Conservation (phyloP, 1,139 yeast species). For the Suhomyces wounanorum region DNA sequence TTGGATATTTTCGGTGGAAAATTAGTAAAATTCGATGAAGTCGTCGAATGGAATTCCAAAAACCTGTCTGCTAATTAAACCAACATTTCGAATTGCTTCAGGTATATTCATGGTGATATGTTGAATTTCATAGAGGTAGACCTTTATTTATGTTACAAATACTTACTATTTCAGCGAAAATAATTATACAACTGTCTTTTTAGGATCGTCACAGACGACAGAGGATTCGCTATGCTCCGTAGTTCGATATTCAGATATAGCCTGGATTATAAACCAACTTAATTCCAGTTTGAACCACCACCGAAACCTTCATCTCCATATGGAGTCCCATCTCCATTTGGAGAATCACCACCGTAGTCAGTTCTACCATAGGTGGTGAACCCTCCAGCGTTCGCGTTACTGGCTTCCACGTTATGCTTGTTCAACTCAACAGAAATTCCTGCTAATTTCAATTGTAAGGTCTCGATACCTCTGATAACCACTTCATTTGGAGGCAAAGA, state of each 20-base stretch:
- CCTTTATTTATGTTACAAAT: conserved; percentile 4
- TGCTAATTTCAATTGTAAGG: conserved; percentile 87
- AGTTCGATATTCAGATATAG: neutral
- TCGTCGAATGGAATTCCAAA: conserved; percentile 66
- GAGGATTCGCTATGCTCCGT: neutral
- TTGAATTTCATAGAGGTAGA: neutral
- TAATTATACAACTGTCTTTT: conserved; percentile 5
- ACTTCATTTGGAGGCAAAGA: conserved; percentile 87
- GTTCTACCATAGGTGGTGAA: conserved; percentile 55
- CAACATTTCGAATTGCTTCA: too few relatives aligned
- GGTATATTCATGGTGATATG: neutral
- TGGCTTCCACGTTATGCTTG: conserved; percentile 55
- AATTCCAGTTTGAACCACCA: conserved; percentile 21
- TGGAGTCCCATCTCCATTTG: conserved; percentile 42
- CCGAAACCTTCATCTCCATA: conserved; percentile 52
- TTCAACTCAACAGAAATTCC: conserved; percentile 82
- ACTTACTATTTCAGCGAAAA: neutral
- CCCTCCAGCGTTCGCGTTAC: conserved; percentile 45
- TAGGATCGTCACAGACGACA: conserved; percentile 2
- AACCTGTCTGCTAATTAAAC: neutral
- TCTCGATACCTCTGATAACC: conserved; percentile 77
- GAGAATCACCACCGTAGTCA: conserved; percentile 37
- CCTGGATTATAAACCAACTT: neutral
- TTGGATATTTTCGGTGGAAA: conserved; percentile 92
- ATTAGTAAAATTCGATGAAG: conserved; percentile 71